Conservation (phyloP, 2,329 filamentous ascomycete genomes). For the Madurella fahalii region DNA sequence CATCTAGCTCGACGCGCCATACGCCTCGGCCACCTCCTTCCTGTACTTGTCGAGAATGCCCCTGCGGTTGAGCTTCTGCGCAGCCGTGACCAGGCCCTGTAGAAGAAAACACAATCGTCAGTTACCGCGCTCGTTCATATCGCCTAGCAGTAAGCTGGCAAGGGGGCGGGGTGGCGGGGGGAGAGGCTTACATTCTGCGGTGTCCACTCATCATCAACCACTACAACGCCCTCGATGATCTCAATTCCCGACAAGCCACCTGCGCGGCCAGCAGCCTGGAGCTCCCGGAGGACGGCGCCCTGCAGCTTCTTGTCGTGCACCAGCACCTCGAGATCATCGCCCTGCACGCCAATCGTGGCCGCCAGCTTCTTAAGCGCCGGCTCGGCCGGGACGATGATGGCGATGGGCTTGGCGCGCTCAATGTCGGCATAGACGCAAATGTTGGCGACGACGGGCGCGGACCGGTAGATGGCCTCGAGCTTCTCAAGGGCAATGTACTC, state of each 20-base stretch:
- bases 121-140: constrained; percentile 23
- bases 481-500: constrained; percentile 83
- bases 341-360: constrained; percentile 39
- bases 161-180: not conserved
- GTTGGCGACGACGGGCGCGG: constrained; percentile 48
- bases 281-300: constrained; percentile 57
- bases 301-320: constrained; percentile 65
- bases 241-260: constrained; percentile 63
- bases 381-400: constrained; percentile 55
- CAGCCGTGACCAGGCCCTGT: constrained; percentile 62
- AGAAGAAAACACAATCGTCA: constrained; percentile 17
- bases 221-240: constrained; percentile 66
- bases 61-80: constrained; percentile 69
- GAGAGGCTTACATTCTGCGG: constrained; percentile 60
- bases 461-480: constrained; percentile 52
- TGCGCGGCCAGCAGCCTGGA: constrained; percentile 57
- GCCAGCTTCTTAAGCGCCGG: constrained; percentile 53
- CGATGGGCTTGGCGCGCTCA: constrained; percentile 49
- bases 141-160: not conserved
- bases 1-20: constrained; percentile 35
- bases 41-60: constrained; percentile 60
- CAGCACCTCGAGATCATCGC: constrained; percentile 59
- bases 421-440: constrained; percentile 54
- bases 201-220: constrained; percentile 72
- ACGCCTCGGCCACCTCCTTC: constrained; percentile 58